Evolutionary conservation across 148 eudicot genomes (phyloP).

Genomic region (Limonium bicolor): DNA sequence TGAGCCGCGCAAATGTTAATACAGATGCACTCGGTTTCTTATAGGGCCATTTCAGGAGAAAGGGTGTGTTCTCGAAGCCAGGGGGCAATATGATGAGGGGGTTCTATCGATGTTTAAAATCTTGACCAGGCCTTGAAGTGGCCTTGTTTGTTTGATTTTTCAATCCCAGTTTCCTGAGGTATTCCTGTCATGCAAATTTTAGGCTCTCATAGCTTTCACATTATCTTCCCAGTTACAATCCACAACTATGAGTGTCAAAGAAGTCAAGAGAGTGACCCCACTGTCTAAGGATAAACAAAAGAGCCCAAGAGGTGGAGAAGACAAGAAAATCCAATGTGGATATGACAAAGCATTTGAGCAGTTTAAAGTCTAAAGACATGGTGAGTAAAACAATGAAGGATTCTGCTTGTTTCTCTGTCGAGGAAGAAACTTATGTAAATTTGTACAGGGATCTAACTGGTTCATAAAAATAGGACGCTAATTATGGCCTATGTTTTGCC

Average conservation of each 20-base stretch:
- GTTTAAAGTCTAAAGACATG: conserved; percentile 64
- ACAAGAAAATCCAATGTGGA: conserved; percentile 77
- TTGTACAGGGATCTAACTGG: background rate
- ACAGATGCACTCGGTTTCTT: conserved; percentile 1
- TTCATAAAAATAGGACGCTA: background rate
- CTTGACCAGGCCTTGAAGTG: background rate
- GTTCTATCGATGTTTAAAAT: background rate
- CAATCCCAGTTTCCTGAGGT: too few species aligned
- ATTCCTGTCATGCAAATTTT: too few species aligned
- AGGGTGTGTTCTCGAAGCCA: conserved; percentile 88
- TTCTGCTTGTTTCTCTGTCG: background rate
- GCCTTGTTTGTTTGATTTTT: too few species aligned
- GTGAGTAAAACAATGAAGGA: conserved; percentile 16
- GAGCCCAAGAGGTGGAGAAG: conserved; percentile 60
- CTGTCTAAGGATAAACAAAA: conserved; percentile 66
- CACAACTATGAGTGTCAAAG: conserved; percentile 74
- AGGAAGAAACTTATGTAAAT: too few species aligned
- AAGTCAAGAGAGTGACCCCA: conserved; percentile 71
- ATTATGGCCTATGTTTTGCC: conserved; percentile 18
- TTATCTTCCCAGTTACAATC: conserved; percentile 59
- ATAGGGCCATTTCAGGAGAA: conserved; percentile 96
- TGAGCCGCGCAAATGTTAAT: background rate
- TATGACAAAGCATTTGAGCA: conserved; percentile 53
- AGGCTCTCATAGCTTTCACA: conserved; percentile 82
- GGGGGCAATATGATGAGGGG: conserved; percentile 88